Conservation (phyloP, 2,329 filamentous ascomycete species). For the Colletotrichum phormii region DNA sequence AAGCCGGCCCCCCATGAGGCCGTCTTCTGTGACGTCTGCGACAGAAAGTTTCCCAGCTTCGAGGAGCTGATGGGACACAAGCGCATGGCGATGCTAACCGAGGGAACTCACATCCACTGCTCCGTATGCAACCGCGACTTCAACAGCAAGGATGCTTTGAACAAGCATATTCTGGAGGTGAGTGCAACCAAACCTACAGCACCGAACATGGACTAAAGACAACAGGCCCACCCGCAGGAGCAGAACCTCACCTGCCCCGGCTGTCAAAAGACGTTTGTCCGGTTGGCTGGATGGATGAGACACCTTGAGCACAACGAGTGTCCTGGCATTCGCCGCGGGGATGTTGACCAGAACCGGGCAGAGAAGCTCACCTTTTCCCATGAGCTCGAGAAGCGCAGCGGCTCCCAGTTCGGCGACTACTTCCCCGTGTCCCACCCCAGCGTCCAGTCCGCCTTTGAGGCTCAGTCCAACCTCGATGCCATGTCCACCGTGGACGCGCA, state of each 20-base stretch:
- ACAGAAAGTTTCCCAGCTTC: conserved; percentile 1
- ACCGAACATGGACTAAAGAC: conserved; percentile 3
- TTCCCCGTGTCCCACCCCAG: conserved; percentile 23
- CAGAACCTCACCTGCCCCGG: conserved; percentile 60
- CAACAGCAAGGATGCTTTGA: conserved; percentile 48
- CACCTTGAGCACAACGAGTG: conserved; percentile 61
- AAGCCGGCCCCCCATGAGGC: conserved; percentile 15
- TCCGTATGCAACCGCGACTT: conserved; percentile 52
- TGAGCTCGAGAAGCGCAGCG: conserved; percentile 41
- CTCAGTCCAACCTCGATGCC: background rate
- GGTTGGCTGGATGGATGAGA: conserved; percentile 51
- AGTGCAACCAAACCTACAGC: background rate
- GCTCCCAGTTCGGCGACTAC: conserved; percentile 38
- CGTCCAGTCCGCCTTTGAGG: conserved; percentile 15
- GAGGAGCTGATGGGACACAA: conserved; percentile 25
- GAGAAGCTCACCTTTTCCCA: conserved; percentile 51
- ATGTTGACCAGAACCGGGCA: conserved; percentile 49
- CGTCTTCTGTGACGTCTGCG: conserved; percentile 6
- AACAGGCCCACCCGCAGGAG: conserved; percentile 51
- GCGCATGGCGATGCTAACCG: conserved; percentile 46
- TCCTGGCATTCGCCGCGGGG: conserved; percentile 44
- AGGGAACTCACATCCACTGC: conserved; percentile 50
- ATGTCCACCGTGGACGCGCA: background rate
- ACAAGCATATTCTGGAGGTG: conserved; percentile 44
- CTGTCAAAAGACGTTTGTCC: conserved; percentile 53